Percentiles rank a stretch among this genome's conserved stretches.
Conservation (phyloP, 169 alveolate species). For the Cryptosporidium bovis region DNA sequence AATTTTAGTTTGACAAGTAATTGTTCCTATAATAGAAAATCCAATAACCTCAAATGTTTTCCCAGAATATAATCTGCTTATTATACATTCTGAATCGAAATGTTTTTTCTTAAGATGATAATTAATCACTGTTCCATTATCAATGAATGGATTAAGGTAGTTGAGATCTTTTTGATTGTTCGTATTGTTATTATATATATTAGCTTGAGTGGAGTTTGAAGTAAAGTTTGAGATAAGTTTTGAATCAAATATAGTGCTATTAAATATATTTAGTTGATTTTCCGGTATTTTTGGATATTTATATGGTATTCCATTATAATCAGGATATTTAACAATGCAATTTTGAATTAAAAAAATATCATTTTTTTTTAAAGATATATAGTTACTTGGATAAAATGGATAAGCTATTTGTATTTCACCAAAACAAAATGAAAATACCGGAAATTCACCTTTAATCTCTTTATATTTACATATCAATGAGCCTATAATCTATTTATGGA, state of each 20-base stretch:
- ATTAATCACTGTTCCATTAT: neutral
- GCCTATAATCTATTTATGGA: constrained; percentile 19
- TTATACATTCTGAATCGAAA: constrained; percentile 4
- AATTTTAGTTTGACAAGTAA: constrained; percentile 10
- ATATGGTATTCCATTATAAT: constrained; percentile 28
- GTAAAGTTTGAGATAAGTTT: neutral
- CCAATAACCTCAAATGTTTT: constrained; percentile 7
- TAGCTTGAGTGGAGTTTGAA: no score
- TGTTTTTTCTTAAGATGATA: neutral
- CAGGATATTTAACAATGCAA: constrained; percentile 41
- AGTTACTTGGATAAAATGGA: constrained; percentile 43
- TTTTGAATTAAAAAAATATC: constrained; percentile 49
- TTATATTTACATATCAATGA: constrained; percentile 11
- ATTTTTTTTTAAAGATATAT: constrained; percentile 21
- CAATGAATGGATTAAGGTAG: neutral
- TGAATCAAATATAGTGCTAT: constrained; percentile 25
- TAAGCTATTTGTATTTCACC: constrained; percentile 54
- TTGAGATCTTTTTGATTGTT: neutral
- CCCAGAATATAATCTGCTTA: constrained; percentile 11
- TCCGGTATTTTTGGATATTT: constrained; percentile 35
- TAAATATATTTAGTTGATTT: constrained; percentile 6
- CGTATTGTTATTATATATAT: no score
- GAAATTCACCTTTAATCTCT: neutral
- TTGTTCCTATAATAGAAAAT: constrained; percentile 39
- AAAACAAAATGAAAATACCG: constrained; percentile 29